Evolutionary conservation across 352 stramenopile species (phyloP), one percentile per base, ranked within the genome.

Genomic region (Phytophthora aleatoria): DNA sequence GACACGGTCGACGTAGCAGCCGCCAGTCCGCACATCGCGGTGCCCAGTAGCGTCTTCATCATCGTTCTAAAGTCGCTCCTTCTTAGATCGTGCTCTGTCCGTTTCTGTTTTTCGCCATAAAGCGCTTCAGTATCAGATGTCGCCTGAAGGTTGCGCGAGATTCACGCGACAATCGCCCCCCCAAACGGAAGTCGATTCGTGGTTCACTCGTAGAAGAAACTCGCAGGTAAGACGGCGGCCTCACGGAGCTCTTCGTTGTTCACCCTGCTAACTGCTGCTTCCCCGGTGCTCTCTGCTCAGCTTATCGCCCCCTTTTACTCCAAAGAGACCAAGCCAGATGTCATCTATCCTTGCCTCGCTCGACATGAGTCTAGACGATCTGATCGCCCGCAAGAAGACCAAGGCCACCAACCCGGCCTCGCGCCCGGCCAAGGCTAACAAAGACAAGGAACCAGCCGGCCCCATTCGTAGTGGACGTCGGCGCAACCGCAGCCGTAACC

Each of bases 321-420:
- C 27, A 42, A 28, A 52, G 26, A 58, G n/a, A 50, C 30, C 55
- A 76, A 60, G 6, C 20, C 50, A 48, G 39, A 88, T 90, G 81
- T 94, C 85, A 66, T 91, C 83, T 26, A 90, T 94, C 67, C 72
- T 94, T 45, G 81, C 81, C 8, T 91, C 85, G 45, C 77, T 94
- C 36, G 85, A 94, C 67, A 94, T 94, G 85, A 91, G 83, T 67
- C 71, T 94, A 53, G 85, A 94, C 63, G 85, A 94, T 67, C 66
- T 94, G 57, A 94, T 94, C 63, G 73, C 77, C 35, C 79, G 80
- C 61, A 90, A 91, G 71, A 93, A 93, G 73, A 74, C 69, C 53
- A 83, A 81, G 56, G 61, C 73, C 44, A 67, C 52, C 11, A 85
- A 78, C 59, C 63, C 68, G 54, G 74, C 82, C 36, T 79, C 79